These are phyloP conservation scores for Lodderomyces margitis DNA, from an alignment of 1,139 yeast genomes.

Conservation along the genomic window DNA sequence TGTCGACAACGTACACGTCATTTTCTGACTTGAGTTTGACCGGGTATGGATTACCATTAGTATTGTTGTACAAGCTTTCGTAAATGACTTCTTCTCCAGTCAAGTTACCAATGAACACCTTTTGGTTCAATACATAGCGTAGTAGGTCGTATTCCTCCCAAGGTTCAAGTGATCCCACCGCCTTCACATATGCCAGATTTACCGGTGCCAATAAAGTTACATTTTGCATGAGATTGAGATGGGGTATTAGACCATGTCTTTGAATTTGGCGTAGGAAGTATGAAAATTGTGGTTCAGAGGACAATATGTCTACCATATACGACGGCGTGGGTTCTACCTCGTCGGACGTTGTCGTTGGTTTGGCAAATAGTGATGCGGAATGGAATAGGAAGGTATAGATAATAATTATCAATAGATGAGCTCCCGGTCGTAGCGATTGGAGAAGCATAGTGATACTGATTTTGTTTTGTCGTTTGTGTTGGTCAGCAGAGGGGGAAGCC, in stretches of 20 bases:
- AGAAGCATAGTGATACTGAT: neutral
- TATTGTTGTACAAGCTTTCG: slow-evolving; percentile 28
- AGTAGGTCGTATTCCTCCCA: slow-evolving; percentile 21
- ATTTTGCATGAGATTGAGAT: slow-evolving; percentile 60
- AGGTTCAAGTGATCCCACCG: slow-evolving; percentile 7
- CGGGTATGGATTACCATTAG: slow-evolving; percentile 20
- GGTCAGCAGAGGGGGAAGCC: no score
- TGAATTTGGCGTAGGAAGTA: slow-evolving; percentile 66
- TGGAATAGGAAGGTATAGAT: neutral
- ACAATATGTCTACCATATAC: slow-evolving; percentile 73
- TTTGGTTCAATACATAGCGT: slow-evolving; percentile 37
- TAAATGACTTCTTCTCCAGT: slow-evolving; percentile 26
- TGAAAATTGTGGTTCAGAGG: slow-evolving; percentile 72
- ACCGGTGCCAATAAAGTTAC: slow-evolving; percentile 83
- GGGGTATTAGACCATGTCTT: slow-evolving; percentile 63
- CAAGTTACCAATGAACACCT: slow-evolving; percentile 35
- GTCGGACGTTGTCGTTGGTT: slow-evolving; percentile 8
- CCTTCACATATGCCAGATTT: slow-evolving; percentile 66
- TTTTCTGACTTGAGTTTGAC: slow-evolving; percentile 28
- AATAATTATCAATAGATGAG: neutral
- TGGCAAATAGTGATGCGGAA: neutral
- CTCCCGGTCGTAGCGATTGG: neutral
- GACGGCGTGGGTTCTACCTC: slow-evolving; percentile 30
- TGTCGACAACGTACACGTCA: slow-evolving; percentile 45
- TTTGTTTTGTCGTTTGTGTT: slow-evolving; percentile 3